phyloP scores from a whole-genome alignment of 805 yeast species.

The Candida andamanensis region DNA sequence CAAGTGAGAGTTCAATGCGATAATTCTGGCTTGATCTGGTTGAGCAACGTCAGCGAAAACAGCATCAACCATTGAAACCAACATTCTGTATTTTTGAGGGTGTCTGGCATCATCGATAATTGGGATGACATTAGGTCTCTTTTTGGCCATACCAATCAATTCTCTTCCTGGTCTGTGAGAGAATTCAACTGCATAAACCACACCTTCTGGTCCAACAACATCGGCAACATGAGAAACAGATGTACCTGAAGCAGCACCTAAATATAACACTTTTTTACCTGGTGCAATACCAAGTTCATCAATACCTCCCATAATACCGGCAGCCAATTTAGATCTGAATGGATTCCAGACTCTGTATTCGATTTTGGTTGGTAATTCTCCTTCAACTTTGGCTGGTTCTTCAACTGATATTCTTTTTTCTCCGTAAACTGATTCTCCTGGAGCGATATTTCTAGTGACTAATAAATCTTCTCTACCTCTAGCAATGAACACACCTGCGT shows the following conservation, averaged over 20 bases:
- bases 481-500: slow-evolving; percentile 98
- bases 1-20: slow-evolving; percentile 96
- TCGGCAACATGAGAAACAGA: slow-evolving; percentile 98
- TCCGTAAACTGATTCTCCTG: slow-evolving; percentile 98
- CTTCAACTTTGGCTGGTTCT: slow-evolving; percentile 85
- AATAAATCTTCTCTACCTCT: slow-evolving; percentile 99
- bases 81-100: slow-evolving; percentile 99
- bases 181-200: slow-evolving; percentile 98
- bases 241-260: slow-evolving; percentile 99
- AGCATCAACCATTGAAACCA: slow-evolving; percentile 96
- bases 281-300: slow-evolving; percentile 97
- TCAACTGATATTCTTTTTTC: slow-evolving; percentile 94
- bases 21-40: slow-evolving; percentile 99
- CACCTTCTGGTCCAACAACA: slow-evolving; percentile 98
- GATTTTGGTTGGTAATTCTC: slow-evolving; percentile 84
- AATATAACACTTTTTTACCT: slow-evolving; percentile 93
- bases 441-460: slow-evolving; percentile 94
- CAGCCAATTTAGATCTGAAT: slow-evolving; percentile 98
- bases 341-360: slow-evolving; percentile 99
- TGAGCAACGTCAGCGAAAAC: slow-evolving; percentile 99
- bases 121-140: slow-evolving; percentile 98
- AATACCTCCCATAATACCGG: slow-evolving; percentile 99
- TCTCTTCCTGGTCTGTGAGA: slow-evolving; percentile 99
- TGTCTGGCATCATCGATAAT: slow-evolving; percentile 99
- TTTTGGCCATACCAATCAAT: slow-evolving; percentile 98